Evolutionary conservation across 805 yeast species (phyloP).

Genomic region (Candida broadrunensis): DNA sequence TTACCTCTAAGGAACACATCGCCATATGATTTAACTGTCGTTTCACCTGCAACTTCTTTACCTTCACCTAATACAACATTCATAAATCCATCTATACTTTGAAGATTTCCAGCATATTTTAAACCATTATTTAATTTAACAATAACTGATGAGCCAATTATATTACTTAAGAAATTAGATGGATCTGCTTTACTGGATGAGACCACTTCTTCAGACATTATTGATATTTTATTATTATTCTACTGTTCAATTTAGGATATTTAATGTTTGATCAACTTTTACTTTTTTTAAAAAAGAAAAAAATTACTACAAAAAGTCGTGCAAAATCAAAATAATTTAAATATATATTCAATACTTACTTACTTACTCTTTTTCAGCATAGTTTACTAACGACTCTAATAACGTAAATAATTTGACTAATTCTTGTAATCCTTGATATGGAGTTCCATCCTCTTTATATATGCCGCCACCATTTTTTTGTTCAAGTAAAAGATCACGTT

Average conservation of each 20-base stretch:
- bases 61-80: slow-evolving; percentile 84
- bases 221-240: background rate
- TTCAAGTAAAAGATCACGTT: slow-evolving; percentile 48
- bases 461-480: slow-evolving; percentile 10
- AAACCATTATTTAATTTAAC: slow-evolving; percentile 88
- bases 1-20: slow-evolving; percentile 88
- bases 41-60: slow-evolving; percentile 56
- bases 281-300: background rate
- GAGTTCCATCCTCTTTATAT: slow-evolving; percentile 23
- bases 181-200: slow-evolving; percentile 50
- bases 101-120: slow-evolving; percentile 64
- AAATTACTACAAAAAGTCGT: too few species aligned
- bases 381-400: slow-evolving; percentile 42
- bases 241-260: too few species aligned
- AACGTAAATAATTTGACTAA: slow-evolving; percentile 56
- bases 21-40: slow-evolving; percentile 50
- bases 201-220: slow-evolving; percentile 9
- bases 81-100: slow-evolving; percentile 96
- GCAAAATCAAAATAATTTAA: too few species aligned
- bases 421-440: slow-evolving; percentile 42
- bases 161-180: slow-evolving; percentile 73
- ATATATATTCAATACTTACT: too few species aligned
- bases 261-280: too few species aligned
- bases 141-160: slow-evolving; percentile 74
- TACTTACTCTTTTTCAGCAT: slow-evolving; percentile 1